Conservation (phyloP, 1,284 basidiomycete genomes). For the Boletus hoseneyae region DNA sequence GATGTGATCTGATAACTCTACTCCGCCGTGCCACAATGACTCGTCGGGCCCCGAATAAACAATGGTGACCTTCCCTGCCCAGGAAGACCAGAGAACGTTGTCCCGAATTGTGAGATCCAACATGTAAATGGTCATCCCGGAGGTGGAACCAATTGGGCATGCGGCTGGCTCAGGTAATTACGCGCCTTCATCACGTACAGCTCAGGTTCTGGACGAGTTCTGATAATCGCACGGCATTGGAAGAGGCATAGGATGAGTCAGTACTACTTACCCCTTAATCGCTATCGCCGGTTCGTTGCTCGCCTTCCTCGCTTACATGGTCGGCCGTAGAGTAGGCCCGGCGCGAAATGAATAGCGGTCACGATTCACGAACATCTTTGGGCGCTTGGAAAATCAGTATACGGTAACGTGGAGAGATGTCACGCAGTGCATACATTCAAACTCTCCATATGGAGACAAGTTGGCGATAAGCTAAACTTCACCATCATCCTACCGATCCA, state of each 20-base stretch:
- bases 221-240: not conserved
- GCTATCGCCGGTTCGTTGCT: constrained; percentile 3
- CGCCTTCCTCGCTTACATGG: constrained; percentile 4
- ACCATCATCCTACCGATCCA: not conserved
- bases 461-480: not conserved
- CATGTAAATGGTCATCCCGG: not conserved
- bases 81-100: not conserved
- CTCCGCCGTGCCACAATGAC: not conserved
- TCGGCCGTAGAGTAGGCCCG: not conserved
- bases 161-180: not conserved
- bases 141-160: not conserved
- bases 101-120: not conserved
- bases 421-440: not conserved
- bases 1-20: not conserved
- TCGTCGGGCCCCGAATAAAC: not conserved
- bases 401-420: constrained; percentile 1
- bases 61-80: not conserved
- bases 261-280: not conserved
- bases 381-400: constrained; percentile 5
- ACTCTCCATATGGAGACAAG: not conserved
- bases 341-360: constrained; percentile 1
- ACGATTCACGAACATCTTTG: not conserved
- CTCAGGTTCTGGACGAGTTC: not conserved
- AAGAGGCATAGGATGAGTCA: not conserved
- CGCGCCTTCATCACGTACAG: not conserved